Base-by-base conservation (phyloP, 306 rosid species). In the Begonia loranthoides region DNA sequence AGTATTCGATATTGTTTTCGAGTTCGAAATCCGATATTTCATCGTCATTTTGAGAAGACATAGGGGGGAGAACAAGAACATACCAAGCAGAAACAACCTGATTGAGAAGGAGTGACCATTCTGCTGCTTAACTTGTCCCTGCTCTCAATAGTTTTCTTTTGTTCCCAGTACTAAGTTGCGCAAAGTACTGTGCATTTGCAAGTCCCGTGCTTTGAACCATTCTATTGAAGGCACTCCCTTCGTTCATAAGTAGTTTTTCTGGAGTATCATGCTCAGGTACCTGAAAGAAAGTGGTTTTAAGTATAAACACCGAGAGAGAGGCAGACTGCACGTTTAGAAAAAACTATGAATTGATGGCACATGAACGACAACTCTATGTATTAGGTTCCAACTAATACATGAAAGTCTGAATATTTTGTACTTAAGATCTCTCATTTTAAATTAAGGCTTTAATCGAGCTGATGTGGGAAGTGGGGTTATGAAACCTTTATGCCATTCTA, bases 201-300 rank as follows among this genome's bases (percentile, higher is more conserved):
- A 72, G 62, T 49, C 96, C 96, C 16, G 96, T 88, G 17, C 96
- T 88, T 34, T 75, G 79, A 57, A 88, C 80, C 93, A 88, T 88
- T 72, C 68, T 75, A 52, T 76, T 69, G 70, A 87, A 87, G 34
- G 81, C 85, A 17, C 81, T 76, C 49, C 63, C 78, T 70, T 84
- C 81, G 44, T 76, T 64, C 41, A 38, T 56, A 40, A 87, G 61
- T 15, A 88, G 88, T 17, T 72, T 51, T 56, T 74, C 67, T 10
- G 96, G 86, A 16, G 77, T 68, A 59, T 56, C 72, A 58, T 84
- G 78, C 59, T 88, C 96, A 16, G 70, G 57, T 49, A 81, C 93
- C 96, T 87, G 73, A 13, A 62, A n/a, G n/a, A 45, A 36, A 17
- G 41, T 13, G 15, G 47, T 24, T 16, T 19, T 1, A 48, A 45